These are phyloP conservation scores for Acorus gramineus DNA, from an alignment of 106 monocot genomes.

Conservation along the genomic window DNA sequence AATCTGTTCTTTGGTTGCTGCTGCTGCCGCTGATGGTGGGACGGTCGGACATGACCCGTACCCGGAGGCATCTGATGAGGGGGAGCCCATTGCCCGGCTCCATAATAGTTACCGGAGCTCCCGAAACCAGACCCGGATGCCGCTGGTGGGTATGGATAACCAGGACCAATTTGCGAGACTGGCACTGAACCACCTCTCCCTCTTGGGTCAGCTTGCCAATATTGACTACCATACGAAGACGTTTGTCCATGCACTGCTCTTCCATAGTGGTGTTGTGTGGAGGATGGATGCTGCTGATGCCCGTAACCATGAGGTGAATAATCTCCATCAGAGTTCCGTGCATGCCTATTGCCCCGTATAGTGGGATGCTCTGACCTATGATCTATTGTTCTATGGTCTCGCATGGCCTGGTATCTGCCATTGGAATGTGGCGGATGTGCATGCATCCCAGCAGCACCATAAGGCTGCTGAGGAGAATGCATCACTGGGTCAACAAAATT, in stretches of 20 bases:
- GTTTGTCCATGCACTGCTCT: constrained; percentile 10
- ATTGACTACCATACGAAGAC: constrained; percentile 16
- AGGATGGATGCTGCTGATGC: constrained; percentile 14
- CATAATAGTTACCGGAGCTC: constrained; percentile 20
- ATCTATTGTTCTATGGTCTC: constrained; percentile 1
- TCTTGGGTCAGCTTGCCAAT: constrained; percentile 12
- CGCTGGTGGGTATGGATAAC: not conserved
- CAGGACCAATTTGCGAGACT: constrained; percentile 11
- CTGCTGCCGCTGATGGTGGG: not conserved
- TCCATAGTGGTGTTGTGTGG: constrained; percentile 19
- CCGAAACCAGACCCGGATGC: constrained; percentile 1
- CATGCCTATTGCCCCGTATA: constrained; percentile 5
- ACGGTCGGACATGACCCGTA: constrained; percentile 1
- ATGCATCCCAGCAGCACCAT: constrained; percentile 4
- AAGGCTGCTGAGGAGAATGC: constrained; percentile 7
- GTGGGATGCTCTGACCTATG: constrained; percentile 17
- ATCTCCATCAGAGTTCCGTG: constrained; percentile 5
- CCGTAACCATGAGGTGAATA: constrained; percentile 6
- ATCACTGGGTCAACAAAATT: constrained; percentile 8
- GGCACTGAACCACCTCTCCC: constrained; percentile 8
- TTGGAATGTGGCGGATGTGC: constrained; percentile 11
- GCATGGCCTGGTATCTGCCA: constrained; percentile 19
- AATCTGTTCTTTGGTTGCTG: constrained; percentile 32
- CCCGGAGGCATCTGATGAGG: constrained; percentile 1
- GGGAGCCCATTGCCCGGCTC: constrained; percentile 20